Conservation (phyloP, 2,329 filamentous ascomycete genomes). For the Stemphylium vesicarium region DNA sequence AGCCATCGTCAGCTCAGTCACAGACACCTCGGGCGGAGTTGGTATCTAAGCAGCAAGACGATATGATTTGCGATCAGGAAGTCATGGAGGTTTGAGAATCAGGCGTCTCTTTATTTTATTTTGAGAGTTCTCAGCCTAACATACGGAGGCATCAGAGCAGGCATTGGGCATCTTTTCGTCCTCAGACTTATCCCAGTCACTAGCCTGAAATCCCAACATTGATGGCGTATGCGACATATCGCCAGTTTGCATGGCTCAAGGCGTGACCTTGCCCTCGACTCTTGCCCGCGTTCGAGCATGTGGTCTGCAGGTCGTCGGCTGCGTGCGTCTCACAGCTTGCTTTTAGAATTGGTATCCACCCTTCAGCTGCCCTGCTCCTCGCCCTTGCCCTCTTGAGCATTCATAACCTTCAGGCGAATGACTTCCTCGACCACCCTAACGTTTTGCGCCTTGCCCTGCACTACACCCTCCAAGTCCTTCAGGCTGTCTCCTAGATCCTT, state of each 20-base stretch:
- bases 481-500: conserved; percentile 70
- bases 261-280: background rate
- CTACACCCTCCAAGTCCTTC: conserved; percentile 71
- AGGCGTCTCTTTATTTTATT: background rate
- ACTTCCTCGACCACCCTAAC: conserved; percentile 86
- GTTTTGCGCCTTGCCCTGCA: conserved; percentile 81
- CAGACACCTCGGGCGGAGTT: conserved; percentile 4
- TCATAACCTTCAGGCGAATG: conserved; percentile 47
- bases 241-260: background rate
- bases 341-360: background rate
- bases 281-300: background rate
- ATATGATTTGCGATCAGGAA: background rate
- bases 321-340: background rate
- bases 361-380: conserved; percentile 32
- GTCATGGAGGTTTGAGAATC: background rate
- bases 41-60: background rate
- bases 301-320: background rate
- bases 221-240: background rate
- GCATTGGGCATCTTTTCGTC: background rate
- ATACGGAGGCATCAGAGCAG: background rate
- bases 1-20: conserved; percentile 27
- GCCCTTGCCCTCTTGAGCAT: conserved; percentile 38
- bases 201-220: background rate
- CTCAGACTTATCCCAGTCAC: background rate
- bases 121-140: background rate